phyloP scores from a whole-genome alignment of 2,329 filamentous ascomycete species.

The Emmonsiellopsis sp. region DNA sequence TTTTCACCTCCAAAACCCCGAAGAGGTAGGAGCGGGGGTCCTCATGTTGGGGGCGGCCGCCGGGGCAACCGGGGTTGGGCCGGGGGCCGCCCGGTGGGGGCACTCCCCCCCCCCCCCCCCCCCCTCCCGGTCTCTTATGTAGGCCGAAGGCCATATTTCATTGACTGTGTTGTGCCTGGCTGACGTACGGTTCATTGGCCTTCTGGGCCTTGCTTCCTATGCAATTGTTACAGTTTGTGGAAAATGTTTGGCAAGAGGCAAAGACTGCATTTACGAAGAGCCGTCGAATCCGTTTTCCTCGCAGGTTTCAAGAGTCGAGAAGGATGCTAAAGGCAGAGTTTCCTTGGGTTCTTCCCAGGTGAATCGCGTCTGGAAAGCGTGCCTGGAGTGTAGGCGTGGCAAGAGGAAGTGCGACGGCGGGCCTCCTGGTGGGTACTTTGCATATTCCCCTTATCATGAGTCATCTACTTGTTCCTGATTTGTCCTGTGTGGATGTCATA shows the following conservation, averaged over 20 bases:
- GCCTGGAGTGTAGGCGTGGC: constrained; percentile 3
- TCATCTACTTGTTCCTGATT: not conserved
- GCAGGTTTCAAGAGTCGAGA: too few species aligned
- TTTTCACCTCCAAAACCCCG: too few species aligned
- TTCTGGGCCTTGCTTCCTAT: too few species aligned
- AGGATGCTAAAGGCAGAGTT: not conserved
- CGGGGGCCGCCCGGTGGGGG: too few species aligned
- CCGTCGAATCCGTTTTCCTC: not conserved
- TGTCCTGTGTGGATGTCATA: not conserved
- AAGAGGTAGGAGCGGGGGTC: too few species aligned
- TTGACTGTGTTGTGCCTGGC: too few species aligned
- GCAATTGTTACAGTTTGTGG: not conserved
- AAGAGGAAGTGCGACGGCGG: constrained; percentile 9
- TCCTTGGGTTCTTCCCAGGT: not conserved
- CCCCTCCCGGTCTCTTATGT: too few species aligned
- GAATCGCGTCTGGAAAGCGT: not conserved
- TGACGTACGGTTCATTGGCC: too few species aligned
- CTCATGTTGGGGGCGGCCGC: too few species aligned
- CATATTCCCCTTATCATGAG: not conserved
- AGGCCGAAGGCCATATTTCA: too few species aligned
- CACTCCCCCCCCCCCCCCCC: not conserved
- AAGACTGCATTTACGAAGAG: not conserved
- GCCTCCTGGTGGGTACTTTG: constrained; percentile 3
- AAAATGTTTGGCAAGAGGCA: not conserved
- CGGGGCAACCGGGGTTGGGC: too few species aligned